phyloP scores from a whole-genome alignment of 2,329 filamentous ascomycete genomes.

The Trichophyton rubrum region DNA sequence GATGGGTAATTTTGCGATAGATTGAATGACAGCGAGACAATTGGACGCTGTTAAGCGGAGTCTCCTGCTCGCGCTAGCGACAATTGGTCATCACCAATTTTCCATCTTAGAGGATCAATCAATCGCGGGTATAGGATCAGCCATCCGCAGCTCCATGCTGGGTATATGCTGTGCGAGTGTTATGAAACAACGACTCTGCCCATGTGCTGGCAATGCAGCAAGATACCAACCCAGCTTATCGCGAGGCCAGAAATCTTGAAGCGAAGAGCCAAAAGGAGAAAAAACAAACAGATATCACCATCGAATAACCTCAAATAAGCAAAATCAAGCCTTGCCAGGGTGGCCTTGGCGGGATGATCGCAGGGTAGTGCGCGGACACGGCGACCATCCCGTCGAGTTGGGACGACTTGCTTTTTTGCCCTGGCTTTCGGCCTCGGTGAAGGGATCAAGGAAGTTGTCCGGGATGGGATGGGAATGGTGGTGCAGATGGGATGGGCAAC shows the following conservation, averaged over 20 bases:
- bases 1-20: background rate
- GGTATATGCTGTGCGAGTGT: background rate
- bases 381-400: background rate
- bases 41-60: background rate
- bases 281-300: constrained; percentile 4
- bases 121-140: constrained; percentile 3
- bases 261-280: background rate
- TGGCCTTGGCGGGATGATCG: constrained; percentile 8
- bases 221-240: background rate
- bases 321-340: constrained; percentile 14
- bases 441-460: background rate
- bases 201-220: background rate
- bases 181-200: background rate
- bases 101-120: background rate
- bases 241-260: background rate
- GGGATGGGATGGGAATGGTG: background rate
- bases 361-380: background rate
- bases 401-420: background rate
- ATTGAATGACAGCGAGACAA: background rate
- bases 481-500: background rate
- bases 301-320: constrained; percentile 3
- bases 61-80: background rate
- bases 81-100: background rate
- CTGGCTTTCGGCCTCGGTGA: background rate
- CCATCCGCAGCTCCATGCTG: background rate